These are phyloP conservation scores for Trichosporon ovoides DNA, from an alignment of 1,284 basidiomycete genomes.

Conservation along the genomic window DNA sequence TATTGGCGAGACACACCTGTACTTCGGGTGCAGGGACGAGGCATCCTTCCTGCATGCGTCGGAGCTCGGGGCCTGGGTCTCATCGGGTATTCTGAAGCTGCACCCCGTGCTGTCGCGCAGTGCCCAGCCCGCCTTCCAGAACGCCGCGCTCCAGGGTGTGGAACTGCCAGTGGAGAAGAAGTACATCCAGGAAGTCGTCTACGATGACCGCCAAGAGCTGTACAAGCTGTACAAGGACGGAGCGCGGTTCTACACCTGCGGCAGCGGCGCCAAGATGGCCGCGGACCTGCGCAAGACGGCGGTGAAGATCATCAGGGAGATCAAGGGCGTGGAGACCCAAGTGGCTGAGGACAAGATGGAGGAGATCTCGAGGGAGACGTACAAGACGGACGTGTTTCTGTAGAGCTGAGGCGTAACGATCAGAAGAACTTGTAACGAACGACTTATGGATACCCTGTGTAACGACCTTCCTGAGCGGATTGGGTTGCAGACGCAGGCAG, in stretches of 20 bases:
- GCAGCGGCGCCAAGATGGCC: slow-evolving; percentile 27
- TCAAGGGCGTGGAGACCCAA: not conserved
- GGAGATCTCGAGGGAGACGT: not conserved
- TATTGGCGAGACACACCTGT: slow-evolving; percentile 52
- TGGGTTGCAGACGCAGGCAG: too few relatives aligned
- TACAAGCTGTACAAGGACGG: slow-evolving; percentile 40
- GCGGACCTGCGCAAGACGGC: slow-evolving; percentile 4
- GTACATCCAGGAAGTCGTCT: slow-evolving; percentile 53
- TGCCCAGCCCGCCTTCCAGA: slow-evolving; percentile 37
- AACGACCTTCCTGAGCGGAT: too few relatives aligned
- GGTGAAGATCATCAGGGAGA: slow-evolving; percentile 1
- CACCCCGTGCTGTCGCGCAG: slow-evolving; percentile 53
- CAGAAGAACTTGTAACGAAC: too few relatives aligned
- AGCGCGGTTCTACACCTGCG: slow-evolving; percentile 55
- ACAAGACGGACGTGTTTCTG: slow-evolving; percentile 9
- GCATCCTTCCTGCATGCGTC: slow-evolving; percentile 54
- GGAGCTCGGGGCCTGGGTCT: slow-evolving; percentile 52
- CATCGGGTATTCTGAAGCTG: slow-evolving; percentile 52
- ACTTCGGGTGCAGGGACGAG: slow-evolving; percentile 54
- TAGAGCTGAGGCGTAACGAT: too few relatives aligned
- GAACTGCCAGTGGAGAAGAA: slow-evolving; percentile 46
- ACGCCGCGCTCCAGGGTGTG: not conserved
- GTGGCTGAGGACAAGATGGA: not conserved
- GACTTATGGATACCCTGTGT: too few relatives aligned
- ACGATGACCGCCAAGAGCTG: slow-evolving; percentile 50